Conservation (phyloP, 331 rosid species). For the Pyrus hybrid region DNA sequence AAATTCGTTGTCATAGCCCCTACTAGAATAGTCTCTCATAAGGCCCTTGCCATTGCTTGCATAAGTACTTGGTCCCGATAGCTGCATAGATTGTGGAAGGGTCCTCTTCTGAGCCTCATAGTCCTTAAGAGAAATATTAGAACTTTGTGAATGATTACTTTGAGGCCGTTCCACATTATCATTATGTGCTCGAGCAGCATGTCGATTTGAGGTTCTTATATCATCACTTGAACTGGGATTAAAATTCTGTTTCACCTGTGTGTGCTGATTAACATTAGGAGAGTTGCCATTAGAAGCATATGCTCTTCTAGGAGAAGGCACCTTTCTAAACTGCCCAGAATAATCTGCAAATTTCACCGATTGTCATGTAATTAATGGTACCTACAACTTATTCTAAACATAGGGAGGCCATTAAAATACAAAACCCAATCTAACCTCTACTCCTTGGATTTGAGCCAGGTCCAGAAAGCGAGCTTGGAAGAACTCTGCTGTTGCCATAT, state of each 20-base stretch:
- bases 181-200: slow-evolving; percentile 22
- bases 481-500: slow-evolving; percentile 32
- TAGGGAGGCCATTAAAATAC: background rate
- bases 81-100: slow-evolving; percentile 48
- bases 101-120: slow-evolving; percentile 61
- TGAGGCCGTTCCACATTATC: slow-evolving; percentile 36
- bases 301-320: slow-evolving; percentile 32
- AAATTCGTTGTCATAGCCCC: slow-evolving; percentile 48
- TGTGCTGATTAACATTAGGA: slow-evolving; percentile 22
- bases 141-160: slow-evolving; percentile 32
- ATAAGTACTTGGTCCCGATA: slow-evolving; percentile 19
- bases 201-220: slow-evolving; percentile 26
- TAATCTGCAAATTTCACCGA: slow-evolving; percentile 41
- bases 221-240: slow-evolving; percentile 35
- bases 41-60: slow-evolving; percentile 35
- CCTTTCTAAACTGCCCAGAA: slow-evolving; percentile 30
- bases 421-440: slow-evolving; percentile 35
- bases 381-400: background rate
- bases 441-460: slow-evolving; percentile 21
- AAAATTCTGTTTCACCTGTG: slow-evolving; percentile 15
- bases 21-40: slow-evolving; percentile 30
- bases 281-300: slow-evolving; percentile 41
- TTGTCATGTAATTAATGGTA: background rate
- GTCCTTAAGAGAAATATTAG: slow-evolving; percentile 28
- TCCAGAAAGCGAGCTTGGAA: slow-evolving; percentile 53